Evolutionary conservation across 140 eudicot species (phyloP).

Genomic region (Bidens hawaiensis): DNA sequence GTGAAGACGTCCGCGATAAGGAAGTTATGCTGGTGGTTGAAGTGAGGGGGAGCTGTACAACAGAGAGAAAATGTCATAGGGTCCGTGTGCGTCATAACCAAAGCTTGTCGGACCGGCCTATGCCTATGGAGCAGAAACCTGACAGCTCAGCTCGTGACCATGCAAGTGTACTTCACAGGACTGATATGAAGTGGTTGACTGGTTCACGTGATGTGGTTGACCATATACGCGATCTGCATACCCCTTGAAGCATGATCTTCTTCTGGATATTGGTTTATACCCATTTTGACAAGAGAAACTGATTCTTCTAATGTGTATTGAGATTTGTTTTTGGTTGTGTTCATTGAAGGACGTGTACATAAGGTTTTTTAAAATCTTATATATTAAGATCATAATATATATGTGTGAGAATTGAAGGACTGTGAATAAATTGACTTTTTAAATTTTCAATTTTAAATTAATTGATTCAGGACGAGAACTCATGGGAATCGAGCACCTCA

Average conservation of each 20-base stretch:
- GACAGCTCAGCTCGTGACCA: conserved; percentile 26
- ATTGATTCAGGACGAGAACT: too few species aligned
- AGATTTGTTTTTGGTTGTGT: neutral
- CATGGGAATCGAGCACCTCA: too few species aligned
- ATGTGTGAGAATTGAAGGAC: conserved; percentile 1
- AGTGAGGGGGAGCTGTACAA: conserved; percentile 59
- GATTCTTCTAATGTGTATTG: conserved; percentile 10
- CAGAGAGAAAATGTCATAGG: conserved; percentile 49
- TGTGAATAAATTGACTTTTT: neutral
- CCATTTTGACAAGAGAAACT: conserved; percentile 25
- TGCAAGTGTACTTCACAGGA: conserved; percentile 54
- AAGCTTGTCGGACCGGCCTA: conserved; percentile 39
- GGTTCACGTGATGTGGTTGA: conserved; percentile 61
- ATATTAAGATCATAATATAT: conserved; percentile 15
- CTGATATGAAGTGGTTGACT: conserved; percentile 53
- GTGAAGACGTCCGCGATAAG: conserved; percentile 92
- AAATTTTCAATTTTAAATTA: too few species aligned
- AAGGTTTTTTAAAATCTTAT: conserved; percentile 9
- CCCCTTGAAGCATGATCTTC: conserved; percentile 33
- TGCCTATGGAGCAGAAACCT: conserved; percentile 43
- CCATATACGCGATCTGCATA: conserved; percentile 47
- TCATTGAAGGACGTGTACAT: conserved; percentile 17
- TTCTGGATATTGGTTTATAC: conserved; percentile 13
- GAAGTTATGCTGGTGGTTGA: conserved; percentile 66
- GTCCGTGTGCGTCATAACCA: conserved; percentile 76